Percentiles rank a stretch among this genome's conserved stretches.
These are phyloP conservation scores for Backusella australiensis DNA, from an alignment of 192 early-diverging fungal genomes.

Conservation along the genomic window DNA sequence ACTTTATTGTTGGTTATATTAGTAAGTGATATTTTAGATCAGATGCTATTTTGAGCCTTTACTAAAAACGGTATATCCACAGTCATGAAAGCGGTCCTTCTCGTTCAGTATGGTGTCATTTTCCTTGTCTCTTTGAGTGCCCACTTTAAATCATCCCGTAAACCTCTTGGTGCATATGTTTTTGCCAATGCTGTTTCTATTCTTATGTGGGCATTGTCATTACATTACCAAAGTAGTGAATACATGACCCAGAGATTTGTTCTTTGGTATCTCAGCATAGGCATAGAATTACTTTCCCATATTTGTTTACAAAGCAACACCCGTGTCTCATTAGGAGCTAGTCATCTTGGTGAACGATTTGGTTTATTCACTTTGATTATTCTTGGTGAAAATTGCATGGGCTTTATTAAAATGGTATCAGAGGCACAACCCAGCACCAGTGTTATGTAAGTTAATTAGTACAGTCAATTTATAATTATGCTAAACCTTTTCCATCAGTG, in stretches of 20 bases:
- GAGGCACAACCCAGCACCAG: conserved; percentile 1
- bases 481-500: conserved; percentile 1
- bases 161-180: conserved; percentile 25
- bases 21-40: conserved; percentile 2
- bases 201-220: conserved; percentile 31
- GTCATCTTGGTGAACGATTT: conserved; percentile 47
- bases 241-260: conserved; percentile 13
- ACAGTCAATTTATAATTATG: not conserved
- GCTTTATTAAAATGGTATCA: conserved; percentile 37
- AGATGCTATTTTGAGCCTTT: not conserved
- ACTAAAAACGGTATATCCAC: not conserved
- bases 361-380: conserved; percentile 49
- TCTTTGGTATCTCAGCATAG: conserved; percentile 45
- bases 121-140: conserved; percentile 26
- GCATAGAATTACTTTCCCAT: conserved; percentile 38
- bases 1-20: conserved; percentile 37
- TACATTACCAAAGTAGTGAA: not conserved
- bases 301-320: conserved; percentile 34
- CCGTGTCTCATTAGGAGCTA: conserved; percentile 40
- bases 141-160: conserved; percentile 10
- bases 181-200: conserved; percentile 24
- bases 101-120: conserved; percentile 29
- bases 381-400: conserved; percentile 42
- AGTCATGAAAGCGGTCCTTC: conserved; percentile 34
- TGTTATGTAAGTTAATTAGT: conserved; percentile 29